These are phyloP conservation scores for Stipa capillata DNA, from an alignment of 176 grass and related monocot species.

Conservation along the genomic window DNA sequence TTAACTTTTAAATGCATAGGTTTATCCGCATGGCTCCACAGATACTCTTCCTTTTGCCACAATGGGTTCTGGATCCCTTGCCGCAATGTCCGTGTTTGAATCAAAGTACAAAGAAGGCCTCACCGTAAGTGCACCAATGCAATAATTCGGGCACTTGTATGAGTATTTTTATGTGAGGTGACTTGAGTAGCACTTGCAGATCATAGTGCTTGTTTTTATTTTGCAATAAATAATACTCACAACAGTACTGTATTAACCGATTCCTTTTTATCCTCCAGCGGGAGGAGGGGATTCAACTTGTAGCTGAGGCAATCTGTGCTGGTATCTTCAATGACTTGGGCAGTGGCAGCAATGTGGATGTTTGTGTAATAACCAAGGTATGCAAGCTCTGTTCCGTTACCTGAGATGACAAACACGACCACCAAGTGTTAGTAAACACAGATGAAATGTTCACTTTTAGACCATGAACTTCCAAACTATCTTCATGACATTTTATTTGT, in stretches of 20 bases:
- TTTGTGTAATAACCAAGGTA: constrained; percentile 99
- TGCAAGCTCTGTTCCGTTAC: not conserved
- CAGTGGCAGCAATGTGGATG: constrained; percentile 94
- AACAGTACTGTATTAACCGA: not conserved
- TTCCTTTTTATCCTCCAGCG: constrained; percentile 39
- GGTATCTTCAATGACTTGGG: constrained; percentile 97
- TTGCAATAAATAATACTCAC: not conserved
- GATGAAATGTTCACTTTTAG: not conserved
- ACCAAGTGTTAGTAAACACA: not conserved
- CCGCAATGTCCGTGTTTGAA: constrained; percentile 91
- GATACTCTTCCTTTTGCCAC: constrained; percentile 99
- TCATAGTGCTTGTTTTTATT: not conserved
- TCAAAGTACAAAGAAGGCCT: constrained; percentile 87
- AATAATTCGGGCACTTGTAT: not conserved
- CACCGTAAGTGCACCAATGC: constrained; percentile 48
- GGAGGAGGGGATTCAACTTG: constrained; percentile 82
- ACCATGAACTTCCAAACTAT: not conserved
- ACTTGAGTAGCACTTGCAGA: not conserved
- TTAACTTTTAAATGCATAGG: constrained; percentile 32
- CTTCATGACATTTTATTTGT: not conserved
- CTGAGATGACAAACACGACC: not conserved
- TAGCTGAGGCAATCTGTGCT: constrained; percentile 59
- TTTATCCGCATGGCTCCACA: constrained; percentile 92
- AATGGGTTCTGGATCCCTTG: constrained; percentile 98
- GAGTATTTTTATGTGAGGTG: not conserved